Evolutionary conservation across 495 filamentous ascomycete genomes (phyloP).

Genomic region (Talaromyces nanjingensis): DNA sequence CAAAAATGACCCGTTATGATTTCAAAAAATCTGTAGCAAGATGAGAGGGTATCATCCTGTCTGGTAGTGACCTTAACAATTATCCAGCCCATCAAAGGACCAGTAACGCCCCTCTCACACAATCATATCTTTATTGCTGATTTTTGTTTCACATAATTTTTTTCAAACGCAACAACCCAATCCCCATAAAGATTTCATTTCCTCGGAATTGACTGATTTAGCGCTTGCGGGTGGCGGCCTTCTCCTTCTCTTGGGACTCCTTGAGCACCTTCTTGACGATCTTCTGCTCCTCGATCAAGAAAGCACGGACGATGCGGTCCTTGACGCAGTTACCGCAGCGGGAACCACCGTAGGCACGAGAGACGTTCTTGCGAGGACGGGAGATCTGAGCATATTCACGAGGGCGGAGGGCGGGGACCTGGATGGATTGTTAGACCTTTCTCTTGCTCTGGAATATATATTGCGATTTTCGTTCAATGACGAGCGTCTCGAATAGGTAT

Average conservation of each 20-base stretch:
- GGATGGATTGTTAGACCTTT: conserved; percentile 13
- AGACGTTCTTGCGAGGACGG: conserved; percentile 97
- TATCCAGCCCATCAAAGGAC: background rate
- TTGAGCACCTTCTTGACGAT: conserved; percentile 99
- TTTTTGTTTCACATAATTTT: conserved; percentile 6
- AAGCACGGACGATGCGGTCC: conserved; percentile 92
- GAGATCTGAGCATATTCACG: conserved; percentile 95
- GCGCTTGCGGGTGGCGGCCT: conserved; percentile 36
- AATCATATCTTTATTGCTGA: conserved; percentile 8
- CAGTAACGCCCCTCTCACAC: conserved; percentile 5
- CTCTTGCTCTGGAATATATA: background rate
- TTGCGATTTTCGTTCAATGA: background rate
- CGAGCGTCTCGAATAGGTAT: background rate
- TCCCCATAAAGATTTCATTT: background rate
- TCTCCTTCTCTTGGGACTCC: conserved; percentile 84
- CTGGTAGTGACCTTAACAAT: conserved; percentile 5
- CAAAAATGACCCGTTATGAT: conserved; percentile 9
- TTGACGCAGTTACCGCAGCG: conserved; percentile 98
- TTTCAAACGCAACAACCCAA: conserved; percentile 1
- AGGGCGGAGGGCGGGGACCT: conserved; percentile 95
- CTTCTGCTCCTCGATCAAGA: conserved; percentile 99
- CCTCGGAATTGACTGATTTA: conserved; percentile 20
- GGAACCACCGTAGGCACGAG: conserved; percentile 95
- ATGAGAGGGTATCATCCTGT: conserved; percentile 3
- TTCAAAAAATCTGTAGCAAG: conserved; percentile 9